Evolutionary conservation across 2,329 filamentous ascomycete species (phyloP), one percentile per base, ranked within the genome.

Genomic region (Diaporthe eres): DNA sequence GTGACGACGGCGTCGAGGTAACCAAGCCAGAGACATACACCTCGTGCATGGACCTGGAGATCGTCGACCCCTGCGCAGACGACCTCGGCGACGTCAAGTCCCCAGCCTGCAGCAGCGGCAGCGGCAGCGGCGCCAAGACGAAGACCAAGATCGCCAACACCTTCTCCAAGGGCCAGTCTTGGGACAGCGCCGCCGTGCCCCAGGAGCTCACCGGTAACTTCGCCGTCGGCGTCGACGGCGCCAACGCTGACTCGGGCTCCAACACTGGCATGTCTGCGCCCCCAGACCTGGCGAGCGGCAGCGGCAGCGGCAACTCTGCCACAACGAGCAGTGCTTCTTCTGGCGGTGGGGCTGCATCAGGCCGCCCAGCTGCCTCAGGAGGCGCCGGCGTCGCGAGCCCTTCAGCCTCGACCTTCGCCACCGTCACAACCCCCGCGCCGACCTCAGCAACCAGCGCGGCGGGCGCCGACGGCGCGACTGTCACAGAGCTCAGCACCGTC

Each of bases 131-230:
- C 34, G 77, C 55, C 73, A 79, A 78, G 76, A 77, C n/a, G 65
- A 77, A 61, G 57, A 75, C 58, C 67, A 81, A 72, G 77, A 77
- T 67, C 44, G 79, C 72, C 4, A 77, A 80, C 65, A 65, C 77
- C 28, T 88, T 84, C 76, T 78, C 82, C 67, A 75, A 81, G 2
- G 80, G 84, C 58, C 84, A 85, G 75, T 82, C 87, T 79, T 82
- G 86, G 72, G 86, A 85, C 80, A 81, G 80, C 73, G 85, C 84
- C 37, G 88, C 86, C 60, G 85, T 90, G 77, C 80, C 85, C 75
- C 79, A 80, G 5, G 88, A 90, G 82, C 86, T 90, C 80, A 76
- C 78, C 47, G 85, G 82, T 77, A 84, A 85, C 79, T 90, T 86
- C 78, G 82, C 86, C 71, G 87, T 90, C 73, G 78, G 82, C 47